Conservation (phyloP, 345 rosid genomes). For the Pugionium cornutum region DNA sequence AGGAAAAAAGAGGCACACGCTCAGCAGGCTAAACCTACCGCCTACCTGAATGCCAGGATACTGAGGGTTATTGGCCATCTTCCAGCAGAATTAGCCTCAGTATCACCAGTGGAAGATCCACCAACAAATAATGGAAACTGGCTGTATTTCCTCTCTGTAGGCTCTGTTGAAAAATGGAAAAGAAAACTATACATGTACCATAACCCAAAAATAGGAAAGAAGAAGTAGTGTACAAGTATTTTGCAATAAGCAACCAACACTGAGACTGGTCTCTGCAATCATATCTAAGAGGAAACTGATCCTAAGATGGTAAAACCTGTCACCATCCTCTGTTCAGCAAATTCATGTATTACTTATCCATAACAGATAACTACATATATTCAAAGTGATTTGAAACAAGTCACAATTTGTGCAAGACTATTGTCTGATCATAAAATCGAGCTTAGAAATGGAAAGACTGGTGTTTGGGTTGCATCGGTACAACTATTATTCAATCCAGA, state of each 20-base stretch:
- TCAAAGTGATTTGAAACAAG: conserved; percentile 17
- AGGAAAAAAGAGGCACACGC: conserved; percentile 2
- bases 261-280: neutral
- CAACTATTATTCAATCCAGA: neutral
- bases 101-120: conserved; percentile 37
- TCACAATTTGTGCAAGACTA: conserved; percentile 4
- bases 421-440: conserved; percentile 11
- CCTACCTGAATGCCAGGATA: conserved; percentile 71
- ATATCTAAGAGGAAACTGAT: neutral
- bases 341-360: neutral
- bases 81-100: conserved; percentile 36
- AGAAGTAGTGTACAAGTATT: neutral
- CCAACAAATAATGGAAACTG: conserved; percentile 18
- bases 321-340: conserved; percentile 9
- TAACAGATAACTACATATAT: neutral
- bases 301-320: neutral
- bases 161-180: conserved; percentile 14
- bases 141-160: conserved; percentile 9
- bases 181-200: conserved; percentile 27
- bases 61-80: conserved; percentile 78
- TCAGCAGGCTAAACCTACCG: conserved; percentile 6
- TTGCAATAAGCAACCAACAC: conserved; percentile 15
- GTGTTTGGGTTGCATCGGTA: neutral
- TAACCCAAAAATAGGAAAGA: conserved; percentile 9
- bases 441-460: neutral